A percentile compares a stretch with the other conserved stretches of the same genome.
Evolutionary conservation across 495 filamentous ascomycete genomes (phyloP).

Genomic region (Lichenothelia convexa): DNA sequence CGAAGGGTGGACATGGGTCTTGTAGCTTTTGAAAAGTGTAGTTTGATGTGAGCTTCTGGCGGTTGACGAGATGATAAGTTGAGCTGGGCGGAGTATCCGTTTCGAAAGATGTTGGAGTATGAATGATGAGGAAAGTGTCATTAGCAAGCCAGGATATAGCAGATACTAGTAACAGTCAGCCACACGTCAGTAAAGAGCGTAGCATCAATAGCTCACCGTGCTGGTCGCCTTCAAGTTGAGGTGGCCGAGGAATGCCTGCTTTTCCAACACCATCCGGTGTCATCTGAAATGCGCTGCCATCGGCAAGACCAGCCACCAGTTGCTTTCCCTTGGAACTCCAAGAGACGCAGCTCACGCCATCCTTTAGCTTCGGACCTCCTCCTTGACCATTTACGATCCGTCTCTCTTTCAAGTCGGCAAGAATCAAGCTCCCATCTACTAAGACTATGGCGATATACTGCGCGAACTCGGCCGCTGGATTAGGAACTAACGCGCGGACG

Average conservation of each 20-base stretch:
- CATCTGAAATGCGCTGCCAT: conserved; percentile 71
- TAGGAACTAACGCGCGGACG: conserved; percentile 60
- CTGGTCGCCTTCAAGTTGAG: conserved; percentile 42
- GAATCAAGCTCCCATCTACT: conserved; percentile 54
- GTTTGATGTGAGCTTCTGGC: conserved; percentile 29
- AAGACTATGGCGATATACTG: conserved; percentile 65
- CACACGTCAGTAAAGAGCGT: background rate
- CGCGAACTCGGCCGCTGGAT: conserved; percentile 48
- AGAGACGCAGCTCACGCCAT: conserved; percentile 63
- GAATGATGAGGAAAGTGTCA: conserved; percentile 59
- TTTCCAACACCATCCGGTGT: conserved; percentile 59
- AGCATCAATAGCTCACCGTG: conserved; percentile 35
- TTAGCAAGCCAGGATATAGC: conserved; percentile 80
- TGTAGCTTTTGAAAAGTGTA: conserved; percentile 55
- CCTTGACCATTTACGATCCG: conserved; percentile 39
- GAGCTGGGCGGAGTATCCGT: conserved; percentile 28
- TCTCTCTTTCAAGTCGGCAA: conserved; percentile 60
- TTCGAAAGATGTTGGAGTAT: conserved; percentile 37
- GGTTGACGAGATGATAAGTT: conserved; percentile 55
- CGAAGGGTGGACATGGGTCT: conserved; percentile 53
- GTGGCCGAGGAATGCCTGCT: conserved; percentile 60
- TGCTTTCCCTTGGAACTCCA: conserved; percentile 94
- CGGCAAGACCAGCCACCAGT: conserved; percentile 67
- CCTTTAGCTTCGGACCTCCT: conserved; percentile 48
- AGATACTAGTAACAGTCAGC: conserved; percentile 38